Percentiles rank a stretch among this genome's conserved stretches.
Evolutionary conservation across 2,329 filamentous ascomycete genomes (phyloP).

Genomic region (Clonostachys byssicola): DNA sequence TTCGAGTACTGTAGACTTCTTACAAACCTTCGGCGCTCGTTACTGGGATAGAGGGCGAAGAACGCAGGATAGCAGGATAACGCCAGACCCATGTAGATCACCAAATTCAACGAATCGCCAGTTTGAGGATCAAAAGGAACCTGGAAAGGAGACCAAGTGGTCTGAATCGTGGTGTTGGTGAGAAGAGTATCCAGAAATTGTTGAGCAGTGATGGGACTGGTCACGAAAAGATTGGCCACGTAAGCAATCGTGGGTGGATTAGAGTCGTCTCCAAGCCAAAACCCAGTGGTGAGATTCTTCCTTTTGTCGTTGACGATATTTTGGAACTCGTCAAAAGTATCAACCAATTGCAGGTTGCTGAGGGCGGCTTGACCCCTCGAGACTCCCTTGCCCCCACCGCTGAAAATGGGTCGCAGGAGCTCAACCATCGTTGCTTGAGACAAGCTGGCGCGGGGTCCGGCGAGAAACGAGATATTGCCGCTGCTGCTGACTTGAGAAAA

Average conservation of each 20-base stretch:
- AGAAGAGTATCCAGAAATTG: conserved; percentile 65
- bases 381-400: conserved; percentile 7
- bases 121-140: conserved; percentile 64
- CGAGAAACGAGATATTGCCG: conserved; percentile 16
- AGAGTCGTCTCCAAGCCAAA: conserved; percentile 65
- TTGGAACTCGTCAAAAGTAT: conserved; percentile 66
- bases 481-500: conserved; percentile 27
- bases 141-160: conserved; percentile 72
- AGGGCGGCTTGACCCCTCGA: conserved; percentile 5
- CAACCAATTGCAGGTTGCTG: conserved; percentile 44
- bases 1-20: conserved; percentile 88
- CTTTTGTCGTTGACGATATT: conserved; percentile 58
- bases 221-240: conserved; percentile 56
- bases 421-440: conserved; percentile 15
- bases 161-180: conserved; percentile 64
- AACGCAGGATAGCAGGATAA: conserved; percentile 79
- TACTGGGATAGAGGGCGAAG: conserved; percentile 84
- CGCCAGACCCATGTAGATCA: conserved; percentile 77
- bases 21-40: conserved; percentile 75
- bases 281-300: conserved; percentile 66
- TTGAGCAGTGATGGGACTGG: conserved; percentile 56
- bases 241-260: conserved; percentile 67
- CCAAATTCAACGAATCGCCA: conserved; percentile 72
- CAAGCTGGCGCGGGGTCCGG: conserved; percentile 30
- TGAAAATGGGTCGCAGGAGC: conserved; percentile 35